Conservation (phyloP, 2,329 filamentous ascomycete genomes). For the Ophiostoma montium region DNA sequence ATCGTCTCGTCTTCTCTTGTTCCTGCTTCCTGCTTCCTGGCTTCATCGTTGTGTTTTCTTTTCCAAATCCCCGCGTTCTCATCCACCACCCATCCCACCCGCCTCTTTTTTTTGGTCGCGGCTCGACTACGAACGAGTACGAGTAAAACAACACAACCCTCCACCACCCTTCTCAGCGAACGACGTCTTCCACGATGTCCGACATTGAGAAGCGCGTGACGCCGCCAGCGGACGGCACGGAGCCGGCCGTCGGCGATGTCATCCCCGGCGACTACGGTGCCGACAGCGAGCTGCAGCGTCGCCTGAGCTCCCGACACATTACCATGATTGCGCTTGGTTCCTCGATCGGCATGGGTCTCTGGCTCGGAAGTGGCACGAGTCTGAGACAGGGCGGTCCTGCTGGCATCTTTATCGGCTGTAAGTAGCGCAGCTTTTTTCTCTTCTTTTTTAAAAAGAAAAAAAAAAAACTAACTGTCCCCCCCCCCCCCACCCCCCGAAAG, state of each 20-base stretch:
- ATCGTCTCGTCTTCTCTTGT: no score
- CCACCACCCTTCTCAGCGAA: no score
- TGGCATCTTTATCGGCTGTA: slow-evolving; percentile 1
- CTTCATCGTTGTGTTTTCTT: no score
- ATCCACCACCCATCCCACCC: no score
- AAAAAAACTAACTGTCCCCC: no score
- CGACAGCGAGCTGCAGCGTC: background rate
- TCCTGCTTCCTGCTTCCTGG: no score
- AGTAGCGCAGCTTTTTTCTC: no score
- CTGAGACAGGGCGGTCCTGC: slow-evolving; percentile 4
- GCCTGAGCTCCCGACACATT: slow-evolving; percentile 2
- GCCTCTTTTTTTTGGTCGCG: no score
- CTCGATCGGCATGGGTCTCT: slow-evolving; percentile 4
- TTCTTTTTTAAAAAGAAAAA: background rate
- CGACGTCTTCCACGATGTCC: background rate
- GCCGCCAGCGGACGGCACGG: background rate
- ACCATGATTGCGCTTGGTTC: slow-evolving; percentile 7
- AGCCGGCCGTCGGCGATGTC: background rate
- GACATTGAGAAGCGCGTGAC: slow-evolving; percentile 3
- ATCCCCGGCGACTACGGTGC: slow-evolving; percentile 1
- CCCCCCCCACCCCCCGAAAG: background rate
- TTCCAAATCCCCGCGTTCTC: no score
- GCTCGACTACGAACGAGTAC: no score
- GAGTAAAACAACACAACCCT: background rate
- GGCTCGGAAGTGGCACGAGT: slow-evolving; percentile 3